Base-by-base conservation (phyloP, 2,329 filamentous ascomycete genomes). In the Chaetomium sp. region DNA sequence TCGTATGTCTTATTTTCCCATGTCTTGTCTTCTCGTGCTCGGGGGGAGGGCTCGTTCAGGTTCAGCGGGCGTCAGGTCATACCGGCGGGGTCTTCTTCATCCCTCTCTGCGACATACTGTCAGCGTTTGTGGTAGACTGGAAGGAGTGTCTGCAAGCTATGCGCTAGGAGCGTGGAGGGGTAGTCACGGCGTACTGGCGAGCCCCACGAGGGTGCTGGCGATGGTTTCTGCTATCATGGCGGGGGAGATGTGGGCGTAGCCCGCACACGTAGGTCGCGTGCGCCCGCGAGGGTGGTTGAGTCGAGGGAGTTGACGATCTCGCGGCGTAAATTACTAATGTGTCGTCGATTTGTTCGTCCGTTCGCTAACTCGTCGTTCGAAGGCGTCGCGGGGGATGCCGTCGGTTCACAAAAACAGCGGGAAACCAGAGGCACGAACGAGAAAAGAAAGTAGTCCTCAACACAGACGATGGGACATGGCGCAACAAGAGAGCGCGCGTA, bases 81-180 rank as follows among this genome's bases (percentile, higher is more conserved):
- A 77, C 75, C 74, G 62, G 75, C 76, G 45, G 74, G 73, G 59
- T 78, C 76, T 42, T 72, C 70, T 57, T 78, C 76, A 44, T 72
- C 74, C 64, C 76, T 70, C 60, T 69, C 75, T 78, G 57, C 56
- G 56, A 41, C 19, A 59, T 53, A 59, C 55, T 66, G 63, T 62
- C 60, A 63, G 58, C 51, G n/a, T 52, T 37, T 6, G 35, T 34
- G 1, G 10, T 32, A 5, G 6, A 33, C 27, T 27, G 37, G 8
- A 11, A 8, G 14, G 14, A 10, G 27, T 43, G 27, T 36, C 6
- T 6, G 14, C n/a, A 14, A 8, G 14, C 14, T n/a, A 14, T 12
- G 37, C 37, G 12, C 37, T 38, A 12, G 46, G n/a, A 48, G 38
- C 4, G 34, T 11, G 34, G n/a, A 19, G 34, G 12, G 14, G 12